Evolutionary conservation across 176 grass and related monocot genomes (phyloP), one percentile per base, ranked within the genome.

Genomic region (Hordeum vulgare): DNA sequence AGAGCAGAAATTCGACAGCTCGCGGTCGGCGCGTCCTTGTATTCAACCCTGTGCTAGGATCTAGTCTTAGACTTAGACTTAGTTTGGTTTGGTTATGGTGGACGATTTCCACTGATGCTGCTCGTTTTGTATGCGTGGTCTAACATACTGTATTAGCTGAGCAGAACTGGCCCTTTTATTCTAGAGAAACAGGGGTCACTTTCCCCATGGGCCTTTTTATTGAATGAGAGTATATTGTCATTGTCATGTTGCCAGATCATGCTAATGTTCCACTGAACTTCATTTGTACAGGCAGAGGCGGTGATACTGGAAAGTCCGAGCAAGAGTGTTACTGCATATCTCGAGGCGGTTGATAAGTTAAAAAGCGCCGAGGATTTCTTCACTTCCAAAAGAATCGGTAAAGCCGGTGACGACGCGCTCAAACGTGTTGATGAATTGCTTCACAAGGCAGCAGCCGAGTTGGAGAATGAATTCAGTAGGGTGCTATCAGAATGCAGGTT

Each of bases 391-490:
- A 84, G 77, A 69, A 84, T 54, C 59, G 86, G 45, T 5, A 53
- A 4, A 67, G 74, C n/a, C 12, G 85, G 57, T 14, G 84, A 88
- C 24, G 64, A 61, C 11, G 78, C 80, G 40, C 77, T 86, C 24
- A 81, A 64, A 40, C 91, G 62, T 64, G 67, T 79, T 14, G 83
- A 88, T 11, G 40, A 67, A 66, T 81, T 94, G 79, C 75, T 94
- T 47, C 60, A 14, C 54, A 85, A 86, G 61, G 88, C 89, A 17
- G 61, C 75, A 11, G 21, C 34, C 9, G 89, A 78, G 71, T 26
- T 89, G 51, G 94, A 81, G 68, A 78, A 83, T 57, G 87, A 97
- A 77, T 94, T 97, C 79, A 84, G 61, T 6, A 81, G 88, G 64
- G 59, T 81, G 66, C 67, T 94, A 61, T 65, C 63, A 33, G 71